Evolutionary conservation across 108 stramenopile species (phyloP), one percentile per base, ranked within the genome.

Genomic region (Cyclotella baltica): DNA sequence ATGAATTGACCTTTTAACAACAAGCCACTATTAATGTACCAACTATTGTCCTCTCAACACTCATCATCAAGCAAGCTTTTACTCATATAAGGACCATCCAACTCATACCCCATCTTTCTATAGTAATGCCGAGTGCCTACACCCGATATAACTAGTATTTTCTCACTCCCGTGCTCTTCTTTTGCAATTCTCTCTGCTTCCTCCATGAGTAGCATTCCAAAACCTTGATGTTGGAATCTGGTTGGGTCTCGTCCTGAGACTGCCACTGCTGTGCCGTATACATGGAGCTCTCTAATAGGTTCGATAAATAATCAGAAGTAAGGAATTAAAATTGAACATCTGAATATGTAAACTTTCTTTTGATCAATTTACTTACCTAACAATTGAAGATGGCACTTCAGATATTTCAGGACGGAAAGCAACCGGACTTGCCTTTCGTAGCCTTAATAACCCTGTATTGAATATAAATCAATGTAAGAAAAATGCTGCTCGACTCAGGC

Each of bases 51-150:
- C 11, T 10, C n/a, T 3, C 11, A n/a, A 22, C 23, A 55, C n/a
- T 25, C 1, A 1, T 23, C 4, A 55, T 55, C 55, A 23, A 4
- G 2, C n/a, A 55, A 25, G 2, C 55, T 55, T 68, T 96, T 96
- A 81, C 88, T 89, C 95, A 96, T 96, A 81, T 94, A 96, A 0
- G 93, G 90, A 31, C 95, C 95, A 72, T 96, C 95, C 28, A 98
- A 79, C 20, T 88, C 84, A 75, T 97, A 98, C 33, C 97, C 98
- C 80, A 98, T 72, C 81, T 96, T 96, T 43, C 98, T 87, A 75
- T 98, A 98, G 72, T 97, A 98, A 76, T 97, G 93, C 19, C 98
- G 86, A 34, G 97, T 98, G 28, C 98, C 98, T 18, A 98, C 96
- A 27, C 98, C 98, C 1, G 96, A 87, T 75, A 98, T 98, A 15